Evolutionary conservation across 129 eudicot species (phyloP).

Genomic region (Mikania micrantha): DNA sequence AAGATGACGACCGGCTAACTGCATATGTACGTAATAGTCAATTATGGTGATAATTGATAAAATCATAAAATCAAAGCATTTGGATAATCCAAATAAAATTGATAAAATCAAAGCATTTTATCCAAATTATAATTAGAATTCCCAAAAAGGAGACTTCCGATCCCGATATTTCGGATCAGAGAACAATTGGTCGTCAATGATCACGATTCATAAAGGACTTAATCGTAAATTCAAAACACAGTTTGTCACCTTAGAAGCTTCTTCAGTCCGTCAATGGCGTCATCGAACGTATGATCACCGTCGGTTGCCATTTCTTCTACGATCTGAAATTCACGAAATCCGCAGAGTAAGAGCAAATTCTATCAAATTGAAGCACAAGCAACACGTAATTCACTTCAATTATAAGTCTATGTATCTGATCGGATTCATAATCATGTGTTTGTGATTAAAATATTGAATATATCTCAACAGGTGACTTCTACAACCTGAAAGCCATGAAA

Average conservation of each 20-base stretch:
- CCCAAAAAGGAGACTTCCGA: constrained; percentile 1
- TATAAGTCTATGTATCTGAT: not conserved
- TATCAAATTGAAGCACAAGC: not conserved
- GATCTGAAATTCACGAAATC: constrained; percentile 35
- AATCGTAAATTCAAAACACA: not conserved
- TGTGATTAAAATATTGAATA: not conserved
- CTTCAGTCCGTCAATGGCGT: constrained; percentile 78
- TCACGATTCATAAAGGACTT: not conserved
- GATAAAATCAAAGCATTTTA: constrained; percentile 18
- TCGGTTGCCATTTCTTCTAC: constrained; percentile 51
- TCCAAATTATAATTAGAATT: constrained; percentile 11
- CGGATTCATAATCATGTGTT: not conserved
- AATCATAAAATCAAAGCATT: too few relatives aligned
- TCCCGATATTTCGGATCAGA: constrained; percentile 5
- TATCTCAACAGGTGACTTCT: not conserved
- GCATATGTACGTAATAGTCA: constrained; percentile 9
- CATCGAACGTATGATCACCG: constrained; percentile 44
- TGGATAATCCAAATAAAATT: too few relatives aligned
- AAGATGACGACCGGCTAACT: constrained; percentile 1
- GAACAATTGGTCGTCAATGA: constrained; percentile 4
- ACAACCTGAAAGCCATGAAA: too few relatives aligned
- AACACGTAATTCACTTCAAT: not conserved
- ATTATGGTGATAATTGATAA: too few relatives aligned
- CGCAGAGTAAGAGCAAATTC: not conserved
- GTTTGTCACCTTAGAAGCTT: constrained; percentile 79